Base-by-base conservation (phyloP, 2,329 filamentous ascomycete species). In the Endocalyx cinctus region DNA sequence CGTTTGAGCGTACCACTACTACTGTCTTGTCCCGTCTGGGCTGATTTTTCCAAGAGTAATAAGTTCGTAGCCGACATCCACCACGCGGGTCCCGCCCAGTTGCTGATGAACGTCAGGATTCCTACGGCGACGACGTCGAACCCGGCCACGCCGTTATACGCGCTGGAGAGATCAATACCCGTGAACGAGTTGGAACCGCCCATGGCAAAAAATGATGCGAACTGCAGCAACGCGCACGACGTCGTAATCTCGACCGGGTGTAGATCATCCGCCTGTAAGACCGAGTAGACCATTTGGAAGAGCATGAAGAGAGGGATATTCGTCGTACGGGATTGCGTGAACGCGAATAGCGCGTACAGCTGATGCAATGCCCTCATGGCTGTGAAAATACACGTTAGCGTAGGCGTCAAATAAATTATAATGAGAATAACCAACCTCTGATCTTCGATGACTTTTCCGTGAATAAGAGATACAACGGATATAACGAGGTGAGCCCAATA, bases 181-280 rank as follows among this genome's bases (percentile, higher is more conserved):
- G 89, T 94, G 46, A 98, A 95, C 25, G 92, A 84, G 58, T 98
- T 98, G 29, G 86, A 87, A 55, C 88, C 88, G 16, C 89, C 92
- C 42, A 87, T 79, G 18, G 87, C 83, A 57, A 97, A 98, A 70
- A 95, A 98, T 32, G 83, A 81, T 22, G 78, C 69, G 62, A 89
- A 82, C 46, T 94, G 83, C 25, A 94, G 67, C 20, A 97, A 74
- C 20, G 96, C 66, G 7, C 77, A 77, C 0, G 84, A 82, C 8
- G 80, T 75, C 5, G 81, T 81, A 28, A 85, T 69, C 49, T 87
- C 79, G 17, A 69, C 50, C 15, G 67, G 58, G 15, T 65, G 62
- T 29, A 82, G 67, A 40, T 63, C 43, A 27, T 72, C 60, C 26
- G 63, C 55, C 12, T 62, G 55, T 13, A 81, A 55, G 35, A 68